phyloP scores from a whole-genome alignment of 2,329 filamentous ascomycete genomes.

The Fusarium palustre region DNA sequence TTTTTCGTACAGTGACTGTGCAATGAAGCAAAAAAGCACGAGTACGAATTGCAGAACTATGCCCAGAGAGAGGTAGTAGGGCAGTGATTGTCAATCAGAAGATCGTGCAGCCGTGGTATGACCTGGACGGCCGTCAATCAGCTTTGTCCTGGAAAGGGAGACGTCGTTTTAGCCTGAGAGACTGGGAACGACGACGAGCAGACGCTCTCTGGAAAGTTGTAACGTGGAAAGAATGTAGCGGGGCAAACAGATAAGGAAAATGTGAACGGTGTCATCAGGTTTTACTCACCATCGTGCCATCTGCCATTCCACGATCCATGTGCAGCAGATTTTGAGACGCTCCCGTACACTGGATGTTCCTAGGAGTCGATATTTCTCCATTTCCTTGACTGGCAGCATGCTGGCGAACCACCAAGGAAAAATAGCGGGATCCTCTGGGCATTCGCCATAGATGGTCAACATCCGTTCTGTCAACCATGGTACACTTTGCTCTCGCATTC shows the following conservation, averaged over 20 bases:
- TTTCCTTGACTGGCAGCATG: constrained; percentile 79
- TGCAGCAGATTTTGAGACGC: constrained; percentile 83
- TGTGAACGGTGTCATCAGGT: not conserved
- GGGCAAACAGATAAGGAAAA: not conserved
- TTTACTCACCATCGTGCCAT: constrained; percentile 75
- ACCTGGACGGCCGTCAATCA: constrained; percentile 48
- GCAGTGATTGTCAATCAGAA: constrained; percentile 44
- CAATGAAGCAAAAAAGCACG: constrained; percentile 27
- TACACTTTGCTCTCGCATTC: constrained; percentile 75
- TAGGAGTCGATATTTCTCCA: constrained; percentile 83
- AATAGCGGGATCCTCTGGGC: constrained; percentile 77
- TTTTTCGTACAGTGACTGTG: constrained; percentile 20
- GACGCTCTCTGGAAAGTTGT: not conserved
- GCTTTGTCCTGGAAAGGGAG: constrained; percentile 44
- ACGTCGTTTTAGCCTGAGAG: constrained; percentile 39
- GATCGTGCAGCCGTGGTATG: constrained; percentile 49
- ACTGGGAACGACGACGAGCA: constrained; percentile 24
- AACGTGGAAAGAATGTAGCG: not conserved
- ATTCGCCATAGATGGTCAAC: constrained; percentile 79
- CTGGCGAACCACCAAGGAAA: constrained; percentile 95
- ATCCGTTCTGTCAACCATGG: constrained; percentile 81
- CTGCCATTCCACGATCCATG: constrained; percentile 81
- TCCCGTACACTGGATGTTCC: constrained; percentile 80
- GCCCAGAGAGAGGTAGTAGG: constrained; percentile 36
- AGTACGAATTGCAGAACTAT: constrained; percentile 31